Conservation (phyloP, 2,329 filamentous ascomycete species). For the Geosmithia morbida region DNA sequence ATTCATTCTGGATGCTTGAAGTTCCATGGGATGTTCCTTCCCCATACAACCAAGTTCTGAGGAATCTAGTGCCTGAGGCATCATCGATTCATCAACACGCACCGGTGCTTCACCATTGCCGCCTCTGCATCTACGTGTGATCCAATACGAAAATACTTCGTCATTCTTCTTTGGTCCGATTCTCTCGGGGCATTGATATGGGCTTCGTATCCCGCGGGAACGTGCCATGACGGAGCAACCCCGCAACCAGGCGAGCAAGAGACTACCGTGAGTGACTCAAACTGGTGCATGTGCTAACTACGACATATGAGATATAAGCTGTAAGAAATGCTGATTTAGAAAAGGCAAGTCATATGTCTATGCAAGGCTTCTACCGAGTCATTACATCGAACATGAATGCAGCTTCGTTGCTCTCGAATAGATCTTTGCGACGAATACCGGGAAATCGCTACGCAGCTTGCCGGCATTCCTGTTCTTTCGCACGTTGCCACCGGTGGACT, state of each 20-base stretch:
- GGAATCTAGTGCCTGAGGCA: background rate
- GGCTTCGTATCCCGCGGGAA: background rate
- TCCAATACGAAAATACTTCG: background rate
- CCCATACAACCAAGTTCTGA: no score
- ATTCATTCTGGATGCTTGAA: no score
- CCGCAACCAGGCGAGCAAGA: background rate
- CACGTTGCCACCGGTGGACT: slow-evolving; percentile 10
- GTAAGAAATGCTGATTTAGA: slow-evolving; percentile 4
- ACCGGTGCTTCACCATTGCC: background rate
- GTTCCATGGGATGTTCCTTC: no score
- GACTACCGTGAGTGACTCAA: background rate
- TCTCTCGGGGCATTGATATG: background rate
- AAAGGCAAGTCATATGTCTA: slow-evolving; percentile 2
- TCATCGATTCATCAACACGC: background rate
- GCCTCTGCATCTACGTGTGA: no score
- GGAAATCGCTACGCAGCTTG: slow-evolving; percentile 7
- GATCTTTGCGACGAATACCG: slow-evolving; percentile 6
- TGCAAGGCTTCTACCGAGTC: background rate
- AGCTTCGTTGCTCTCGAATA: slow-evolving; percentile 6
- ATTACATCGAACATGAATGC: background rate
- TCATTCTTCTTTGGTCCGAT: background rate
- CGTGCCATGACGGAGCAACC: background rate
- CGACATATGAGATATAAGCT: slow-evolving; percentile 1
- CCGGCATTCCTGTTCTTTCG: slow-evolving; percentile 7
- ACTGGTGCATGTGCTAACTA: background rate